Evolutionary conservation across 345 rosid genomes (phyloP), one percentile per base, ranked within the genome.

Genomic region (Pistacia vera): DNA sequence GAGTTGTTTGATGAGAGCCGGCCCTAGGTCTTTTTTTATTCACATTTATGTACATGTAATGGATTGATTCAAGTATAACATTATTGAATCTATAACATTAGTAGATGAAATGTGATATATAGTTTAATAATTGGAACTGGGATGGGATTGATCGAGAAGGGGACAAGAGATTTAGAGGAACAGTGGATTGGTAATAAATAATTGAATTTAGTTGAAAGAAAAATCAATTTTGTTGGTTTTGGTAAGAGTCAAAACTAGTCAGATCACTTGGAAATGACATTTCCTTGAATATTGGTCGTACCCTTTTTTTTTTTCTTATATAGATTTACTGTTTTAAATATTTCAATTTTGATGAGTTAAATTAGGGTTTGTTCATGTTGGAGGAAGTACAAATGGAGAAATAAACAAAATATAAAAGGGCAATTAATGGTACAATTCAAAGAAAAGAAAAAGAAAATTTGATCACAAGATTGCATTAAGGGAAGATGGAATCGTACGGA

Each of bases 391-490:
- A 30, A 30, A 30, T 30, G 2, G 2, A 2, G 33, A 1, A 30
- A 30, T 30, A 30, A 30, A 30, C 33, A 30, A 30, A 30, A 30
- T 30, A 22, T 22, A 22, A 22, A 22, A 22, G 22, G 22, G 22
- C 22, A 22, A 22, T 4, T 38, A 38, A 5, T 14, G 57, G 20
- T 22, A 38, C 33, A 66, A 66, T 41, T 20, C 8, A 10, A 66
- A 41, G 4, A 38, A n/a, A 48, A 0, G 30, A 49, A 65, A n/a
- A 22, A n/a, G 16, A 11, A 36, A 36, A 36, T 4, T 2, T 5
- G 41, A 60, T 66, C 72, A 66, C 72, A 66, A 28, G 78, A 75
- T 25, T 66, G 78, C 72, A 75, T 75, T 57, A 66, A 41, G 28
- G 78, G 25, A 63, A 62, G 14, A 58, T 22, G 3, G 49, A 16